These are phyloP conservation scores for Aspergillus sp. DNA, from an alignment of 2,329 filamentous ascomycete genomes.

Conservation along the genomic window DNA sequence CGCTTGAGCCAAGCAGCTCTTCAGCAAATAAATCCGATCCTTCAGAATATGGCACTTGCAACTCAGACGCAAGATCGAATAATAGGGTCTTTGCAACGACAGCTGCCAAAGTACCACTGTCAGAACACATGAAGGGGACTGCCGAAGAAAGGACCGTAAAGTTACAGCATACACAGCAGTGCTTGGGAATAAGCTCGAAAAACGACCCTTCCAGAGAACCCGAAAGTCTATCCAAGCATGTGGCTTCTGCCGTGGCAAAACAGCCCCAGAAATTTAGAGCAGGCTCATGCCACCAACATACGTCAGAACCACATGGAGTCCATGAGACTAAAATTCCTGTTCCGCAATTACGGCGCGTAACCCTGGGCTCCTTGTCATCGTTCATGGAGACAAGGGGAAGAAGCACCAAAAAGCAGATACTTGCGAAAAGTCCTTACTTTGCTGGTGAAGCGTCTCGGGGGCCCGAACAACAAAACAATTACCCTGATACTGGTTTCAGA, in stretches of 20 bases:
- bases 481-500: background rate
- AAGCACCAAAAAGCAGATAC: conserved; percentile 25
- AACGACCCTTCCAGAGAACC: background rate
- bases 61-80: background rate
- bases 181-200: too few species aligned
- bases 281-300: background rate
- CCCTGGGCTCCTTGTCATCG: conserved; percentile 46
- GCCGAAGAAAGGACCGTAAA: too few species aligned
- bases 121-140: too few species aligned
- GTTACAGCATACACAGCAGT: too few species aligned
- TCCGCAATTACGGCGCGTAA: conserved; percentile 22
- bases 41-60: background rate
- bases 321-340: background rate
- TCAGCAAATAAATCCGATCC: background rate
- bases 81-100: too few species aligned
- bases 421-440: conserved; percentile 29
- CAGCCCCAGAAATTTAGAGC: background rate
- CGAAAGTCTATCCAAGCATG: background rate
- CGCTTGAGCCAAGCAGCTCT: too few species aligned
- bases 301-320: background rate
- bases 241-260: background rate
- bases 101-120: too few species aligned
- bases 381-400: conserved; percentile 52
- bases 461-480: background rate
- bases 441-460: background rate